Base-by-base conservation (phyloP, 768 basidiomycete genomes). In the Tricholoma furcatifolium region DNA sequence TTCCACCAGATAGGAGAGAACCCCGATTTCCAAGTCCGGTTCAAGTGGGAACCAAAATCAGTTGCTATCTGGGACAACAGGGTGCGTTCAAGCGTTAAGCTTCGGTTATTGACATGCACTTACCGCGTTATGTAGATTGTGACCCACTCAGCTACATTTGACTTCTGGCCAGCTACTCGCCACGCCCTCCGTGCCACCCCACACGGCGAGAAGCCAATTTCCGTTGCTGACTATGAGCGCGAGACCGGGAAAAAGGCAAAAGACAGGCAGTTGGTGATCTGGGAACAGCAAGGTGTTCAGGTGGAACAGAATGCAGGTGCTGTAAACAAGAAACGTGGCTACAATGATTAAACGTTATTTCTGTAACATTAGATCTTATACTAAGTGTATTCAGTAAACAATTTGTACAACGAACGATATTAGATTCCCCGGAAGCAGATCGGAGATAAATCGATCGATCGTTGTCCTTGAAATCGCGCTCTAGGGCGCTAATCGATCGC, bases 51-150 rank as follows among this genome's bases (percentile, higher is more conserved):
- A 64, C 71, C 75, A 34, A 83, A 90, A 63, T 85, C 87, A 38
- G 72, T 92, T 47, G 90, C 88, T n/a, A 75, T 92, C 65, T 93
- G 91, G 91, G 89, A 93, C 62, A 92, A 92, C 67, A 76, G 90
- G 67, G 87, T 88, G 57, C 35, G 78, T 65, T 7, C 38, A 11
- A 12, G 36, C 42, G 10, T 20, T 20, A 20, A 6, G 6, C 15
- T 32, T 38, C 43, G 31, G 17, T 15, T 10, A 8, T n/a, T 17
- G 46, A 12, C 20, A 32, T n/a, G 48, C 7, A 18, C 42, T 30
- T 2, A 46, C 39, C 27, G 45, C 54, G 38, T 35, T 42, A 24
- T 27, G 38, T 55, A 87, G 87, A 63, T 89, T 53, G 84, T 85
- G 36, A 88, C 79, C 12, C 92, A 93, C 60, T 81, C 84, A 17